A percentile compares a stretch with the other conserved stretches of the same genome.
These are phyloP conservation scores for Sporothrix schenckii DNA, from an alignment of 2,329 filamentous ascomycete genomes.

Conservation along the genomic window DNA sequence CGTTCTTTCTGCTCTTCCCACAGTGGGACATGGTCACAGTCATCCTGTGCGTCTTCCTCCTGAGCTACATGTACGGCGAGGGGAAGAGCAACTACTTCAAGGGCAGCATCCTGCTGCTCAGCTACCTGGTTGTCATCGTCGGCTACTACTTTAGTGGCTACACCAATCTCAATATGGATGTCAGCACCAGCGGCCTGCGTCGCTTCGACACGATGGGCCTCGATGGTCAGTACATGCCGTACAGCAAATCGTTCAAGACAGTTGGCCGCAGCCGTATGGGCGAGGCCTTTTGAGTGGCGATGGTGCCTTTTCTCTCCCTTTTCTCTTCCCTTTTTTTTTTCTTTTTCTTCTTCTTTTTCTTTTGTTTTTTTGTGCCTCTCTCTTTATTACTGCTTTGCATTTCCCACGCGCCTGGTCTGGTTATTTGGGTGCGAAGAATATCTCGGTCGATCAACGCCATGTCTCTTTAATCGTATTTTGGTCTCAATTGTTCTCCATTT, in stretches of 20 bases:
- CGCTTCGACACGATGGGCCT: conserved; percentile 59
- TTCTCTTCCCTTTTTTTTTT: background rate
- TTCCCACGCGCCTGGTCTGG: background rate
- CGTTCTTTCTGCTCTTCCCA: conserved; percentile 88
- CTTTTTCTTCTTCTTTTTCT: background rate
- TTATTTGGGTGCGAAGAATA: conserved; percentile 2
- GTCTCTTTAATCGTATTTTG: conserved; percentile 8
- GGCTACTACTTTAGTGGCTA: conserved; percentile 84
- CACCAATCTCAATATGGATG: conserved; percentile 46
- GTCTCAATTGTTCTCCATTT: background rate
- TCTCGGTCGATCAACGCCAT: background rate
- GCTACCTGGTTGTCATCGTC: conserved; percentile 86
- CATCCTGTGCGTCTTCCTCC: conserved; percentile 90
- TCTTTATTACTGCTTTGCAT: background rate
- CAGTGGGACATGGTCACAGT: conserved; percentile 99
- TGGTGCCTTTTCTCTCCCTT: background rate
- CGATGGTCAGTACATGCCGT: conserved; percentile 55
- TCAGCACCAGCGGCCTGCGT: conserved; percentile 47
- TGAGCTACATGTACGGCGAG: conserved; percentile 97
- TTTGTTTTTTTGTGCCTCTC: background rate
- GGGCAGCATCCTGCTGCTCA: conserved; percentile 89
- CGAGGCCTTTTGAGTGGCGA: conserved; percentile 39
- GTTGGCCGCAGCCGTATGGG: conserved; percentile 53
- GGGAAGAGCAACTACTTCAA: conserved; percentile 99
- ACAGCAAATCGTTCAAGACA: conserved; percentile 50